Evolutionary conservation across 1,284 basidiomycete species (phyloP).

Genomic region (Afroboletus lepidellus): DNA sequence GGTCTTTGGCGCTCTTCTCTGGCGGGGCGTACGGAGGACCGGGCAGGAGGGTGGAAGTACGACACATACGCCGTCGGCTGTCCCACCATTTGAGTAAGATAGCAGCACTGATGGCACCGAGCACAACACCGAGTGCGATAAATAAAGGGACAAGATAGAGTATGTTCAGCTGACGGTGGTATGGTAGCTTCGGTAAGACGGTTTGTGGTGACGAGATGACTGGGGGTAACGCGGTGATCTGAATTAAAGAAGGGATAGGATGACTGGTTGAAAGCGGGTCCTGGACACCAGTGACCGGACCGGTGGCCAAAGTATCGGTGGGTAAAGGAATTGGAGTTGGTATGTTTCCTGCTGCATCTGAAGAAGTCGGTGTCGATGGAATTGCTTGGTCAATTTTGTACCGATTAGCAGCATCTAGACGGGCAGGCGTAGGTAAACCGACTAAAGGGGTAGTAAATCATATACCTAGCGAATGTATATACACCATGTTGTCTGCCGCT

Average conservation of each 20-base stretch:
- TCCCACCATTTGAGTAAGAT: slow-evolving; percentile 23
- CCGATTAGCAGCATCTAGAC: slow-evolving; percentile 9
- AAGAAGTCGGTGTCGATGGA: slow-evolving; percentile 1
- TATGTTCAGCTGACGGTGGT: slow-evolving; percentile 30
- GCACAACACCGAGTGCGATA: slow-evolving; percentile 34
- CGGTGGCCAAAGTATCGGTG: neutral
- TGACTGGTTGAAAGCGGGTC: neutral
- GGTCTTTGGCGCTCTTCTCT: slow-evolving; percentile 17
- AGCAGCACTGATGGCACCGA: slow-evolving; percentile 33
- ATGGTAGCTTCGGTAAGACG: slow-evolving; percentile 24
- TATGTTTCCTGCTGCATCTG: slow-evolving; percentile 1
- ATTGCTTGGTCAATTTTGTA: slow-evolving; percentile 21
- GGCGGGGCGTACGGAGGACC: slow-evolving; percentile 41
- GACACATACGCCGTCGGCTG: slow-evolving; percentile 1
- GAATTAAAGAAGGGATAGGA: slow-evolving; percentile 17
- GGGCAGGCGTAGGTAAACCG: slow-evolving; percentile 3
- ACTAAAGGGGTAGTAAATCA: slow-evolving; percentile 1
- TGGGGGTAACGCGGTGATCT: slow-evolving; percentile 44
- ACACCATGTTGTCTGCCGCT: slow-evolving; percentile 14
- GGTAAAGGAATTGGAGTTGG: slow-evolving; percentile 2
- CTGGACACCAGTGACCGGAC: neutral
- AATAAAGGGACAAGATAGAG: slow-evolving; percentile 44
- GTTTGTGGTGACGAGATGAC: slow-evolving; percentile 20
- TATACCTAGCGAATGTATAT: slow-evolving; percentile 20
- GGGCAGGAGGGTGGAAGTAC: slow-evolving; percentile 28